A percentile compares a stretch with the other conserved stretches of the same genome.
These are phyloP conservation scores for Phytopythium mirpurense DNA, from an alignment of 352 stramenopile genomes.

Conservation along the genomic window DNA sequence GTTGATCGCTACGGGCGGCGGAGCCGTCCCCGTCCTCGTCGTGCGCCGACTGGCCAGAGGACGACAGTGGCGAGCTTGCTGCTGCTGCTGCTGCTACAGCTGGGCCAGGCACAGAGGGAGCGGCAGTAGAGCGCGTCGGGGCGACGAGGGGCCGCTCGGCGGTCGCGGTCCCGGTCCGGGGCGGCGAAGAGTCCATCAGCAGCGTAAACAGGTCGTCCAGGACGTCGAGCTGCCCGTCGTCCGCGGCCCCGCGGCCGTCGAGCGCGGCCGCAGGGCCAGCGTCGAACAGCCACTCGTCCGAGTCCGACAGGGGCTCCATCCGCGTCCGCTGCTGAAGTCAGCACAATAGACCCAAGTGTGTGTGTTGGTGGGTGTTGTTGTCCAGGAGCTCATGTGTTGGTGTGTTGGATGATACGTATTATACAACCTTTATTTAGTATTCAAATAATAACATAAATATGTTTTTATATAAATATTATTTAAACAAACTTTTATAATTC, in stretches of 20 bases:
- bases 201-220: conserved; percentile 30
- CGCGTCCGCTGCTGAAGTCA: no score
- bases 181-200: conserved; percentile 8
- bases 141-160: neutral
- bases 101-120: neutral
- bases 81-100: neutral
- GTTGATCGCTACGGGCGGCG: no score
- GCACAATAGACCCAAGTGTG: no score
- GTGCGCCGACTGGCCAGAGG: neutral
- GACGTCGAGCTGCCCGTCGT: conserved; percentile 22
- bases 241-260: conserved; percentile 4
- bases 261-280: neutral
- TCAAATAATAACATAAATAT: no score
- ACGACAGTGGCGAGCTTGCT: conserved; percentile 2
- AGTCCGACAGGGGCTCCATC: neutral
- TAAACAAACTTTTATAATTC: no score
- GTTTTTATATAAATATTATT: no score
- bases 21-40: conserved; percentile 6
- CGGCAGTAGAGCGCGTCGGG: neutral
- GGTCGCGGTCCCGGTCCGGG: neutral
- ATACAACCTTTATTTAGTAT: no score
- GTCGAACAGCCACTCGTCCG: neutral
- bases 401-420: no score
- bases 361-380: no score
- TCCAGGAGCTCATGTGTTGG: no score